phyloP scores from a whole-genome alignment of 441 rosid species.

The Adansonia rubrostipa region DNA sequence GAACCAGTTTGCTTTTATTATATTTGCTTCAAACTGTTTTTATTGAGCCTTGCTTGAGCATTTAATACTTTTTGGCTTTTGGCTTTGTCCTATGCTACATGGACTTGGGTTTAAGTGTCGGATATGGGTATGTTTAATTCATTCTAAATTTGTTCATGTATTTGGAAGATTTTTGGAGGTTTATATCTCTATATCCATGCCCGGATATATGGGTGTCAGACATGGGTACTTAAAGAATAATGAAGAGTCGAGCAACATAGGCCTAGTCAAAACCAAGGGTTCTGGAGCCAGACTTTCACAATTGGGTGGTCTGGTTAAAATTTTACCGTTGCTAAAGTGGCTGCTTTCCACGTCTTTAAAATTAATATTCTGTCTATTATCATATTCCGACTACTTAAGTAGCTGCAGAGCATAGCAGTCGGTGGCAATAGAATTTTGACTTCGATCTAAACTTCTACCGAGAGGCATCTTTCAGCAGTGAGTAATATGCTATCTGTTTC shows the following conservation, averaged over 20 bases:
- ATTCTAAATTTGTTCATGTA: no score
- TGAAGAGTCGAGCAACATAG: neutral
- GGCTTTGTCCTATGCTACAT: no score
- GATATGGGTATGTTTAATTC: no score
- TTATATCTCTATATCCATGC: no score
- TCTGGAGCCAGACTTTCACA: neutral
- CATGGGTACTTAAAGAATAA: no score
- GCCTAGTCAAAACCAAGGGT: neutral
- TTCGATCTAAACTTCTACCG: neutral
- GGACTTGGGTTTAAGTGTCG: no score
- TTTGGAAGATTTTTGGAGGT: no score
- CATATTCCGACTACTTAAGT: neutral
- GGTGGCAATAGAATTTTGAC: neutral
- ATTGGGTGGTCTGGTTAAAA: neutral
- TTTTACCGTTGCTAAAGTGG: neutral
- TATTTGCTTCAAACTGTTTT: neutral
- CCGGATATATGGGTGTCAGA: no score
- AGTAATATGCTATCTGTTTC: neutral
- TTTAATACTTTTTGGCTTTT: neutral
- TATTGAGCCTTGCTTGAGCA: neutral
- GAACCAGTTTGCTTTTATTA: neutral
- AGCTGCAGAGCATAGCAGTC: constrained; percentile 1
- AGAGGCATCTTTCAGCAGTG: neutral
- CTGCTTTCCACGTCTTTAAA: neutral
- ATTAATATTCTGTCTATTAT: neutral